phyloP scores from a whole-genome alignment of 2,329 filamentous ascomycete species.

The Neopestalotiopsis sp. region DNA sequence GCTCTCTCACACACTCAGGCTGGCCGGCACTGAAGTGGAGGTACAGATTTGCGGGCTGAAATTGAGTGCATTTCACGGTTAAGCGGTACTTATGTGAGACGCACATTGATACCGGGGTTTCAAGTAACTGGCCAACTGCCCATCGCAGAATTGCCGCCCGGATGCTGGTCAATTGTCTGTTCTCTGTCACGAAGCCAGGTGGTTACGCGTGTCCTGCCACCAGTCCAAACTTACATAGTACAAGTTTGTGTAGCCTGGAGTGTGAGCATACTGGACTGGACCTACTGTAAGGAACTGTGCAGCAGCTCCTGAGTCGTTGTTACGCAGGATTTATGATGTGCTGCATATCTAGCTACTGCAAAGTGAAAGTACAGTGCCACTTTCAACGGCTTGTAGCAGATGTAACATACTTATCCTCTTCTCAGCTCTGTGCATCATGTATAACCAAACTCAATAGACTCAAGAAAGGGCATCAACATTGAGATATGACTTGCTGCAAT shows the following conservation, averaged over 20 bases:
- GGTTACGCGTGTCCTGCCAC: not conserved
- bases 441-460: too few species aligned
- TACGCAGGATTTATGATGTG: not conserved
- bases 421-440: too few species aligned
- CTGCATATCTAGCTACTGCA: too few species aligned
- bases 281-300: too few species aligned
- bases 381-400: too few species aligned
- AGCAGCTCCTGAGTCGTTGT: too few species aligned
- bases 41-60: constrained; percentile 13
- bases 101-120: constrained; percentile 16
- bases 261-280: too few species aligned
- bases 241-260: not conserved
- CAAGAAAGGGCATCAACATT: too few species aligned
- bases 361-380: too few species aligned
- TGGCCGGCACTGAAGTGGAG: constrained; percentile 1
- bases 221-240: too few species aligned
- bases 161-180: not conserved
- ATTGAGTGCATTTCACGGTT: constrained; percentile 9
- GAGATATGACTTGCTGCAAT: too few species aligned
- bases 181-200: not conserved
- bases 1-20: not conserved
- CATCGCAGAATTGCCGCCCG: constrained; percentile 12
- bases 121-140: constrained; percentile 16
- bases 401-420: too few species aligned
- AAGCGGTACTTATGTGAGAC: constrained; percentile 17